phyloP scores from a whole-genome alignment of 257 asterid genomes.

The Coffea eugenioides region DNA sequence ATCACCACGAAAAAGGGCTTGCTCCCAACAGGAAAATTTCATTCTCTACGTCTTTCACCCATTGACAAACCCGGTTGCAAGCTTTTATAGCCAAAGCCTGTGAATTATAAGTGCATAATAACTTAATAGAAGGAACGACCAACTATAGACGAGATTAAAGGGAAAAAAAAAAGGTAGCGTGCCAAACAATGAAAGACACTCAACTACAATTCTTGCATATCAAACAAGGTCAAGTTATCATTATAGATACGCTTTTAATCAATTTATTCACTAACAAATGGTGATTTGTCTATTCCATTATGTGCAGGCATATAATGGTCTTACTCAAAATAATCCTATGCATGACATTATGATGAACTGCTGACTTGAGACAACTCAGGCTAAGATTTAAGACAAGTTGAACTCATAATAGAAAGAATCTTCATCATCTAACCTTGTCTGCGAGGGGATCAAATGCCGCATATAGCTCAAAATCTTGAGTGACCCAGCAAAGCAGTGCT shows the following conservation, averaged over 20 bases:
- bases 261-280: background rate
- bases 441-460: conserved; percentile 99
- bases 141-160: background rate
- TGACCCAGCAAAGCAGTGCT: conserved; percentile 98
- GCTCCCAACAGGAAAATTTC: conserved; percentile 87
- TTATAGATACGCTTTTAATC: background rate
- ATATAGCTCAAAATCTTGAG: conserved; percentile 92
- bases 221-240: no score
- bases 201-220: background rate
- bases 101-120: conserved; percentile 14
- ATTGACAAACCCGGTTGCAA: conserved; percentile 90
- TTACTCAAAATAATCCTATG: background rate
- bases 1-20: conserved; percentile 92
- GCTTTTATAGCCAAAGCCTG: conserved; percentile 94
- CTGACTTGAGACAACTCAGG: background rate
- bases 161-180: background rate
- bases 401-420: background rate
- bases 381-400: background rate
- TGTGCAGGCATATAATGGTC: background rate
- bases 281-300: background rate
- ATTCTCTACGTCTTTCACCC: conserved; percentile 93
- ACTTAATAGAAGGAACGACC: background rate
- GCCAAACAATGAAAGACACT: background rate
- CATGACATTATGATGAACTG: background rate
- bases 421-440: conserved; percentile 73